A percentile compares a stretch with the other conserved stretches of the same genome.
phyloP scores from a whole-genome alignment of 225 moss, liverwort and hornwort genomes.

The Sphagnum contortum region DNA sequence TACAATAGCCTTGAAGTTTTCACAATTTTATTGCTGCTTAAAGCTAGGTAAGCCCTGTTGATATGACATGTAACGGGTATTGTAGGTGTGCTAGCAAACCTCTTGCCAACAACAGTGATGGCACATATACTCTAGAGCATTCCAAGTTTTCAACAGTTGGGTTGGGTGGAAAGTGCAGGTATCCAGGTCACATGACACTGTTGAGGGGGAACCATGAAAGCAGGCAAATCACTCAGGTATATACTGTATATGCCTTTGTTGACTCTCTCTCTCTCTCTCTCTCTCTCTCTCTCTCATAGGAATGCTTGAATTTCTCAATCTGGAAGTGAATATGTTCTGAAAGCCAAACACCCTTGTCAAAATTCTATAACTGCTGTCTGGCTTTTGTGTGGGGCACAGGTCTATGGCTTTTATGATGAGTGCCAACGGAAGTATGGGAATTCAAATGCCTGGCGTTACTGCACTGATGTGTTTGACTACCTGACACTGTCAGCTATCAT shows the following conservation, averaged over 20 bases:
- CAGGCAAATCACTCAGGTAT: conserved; percentile 99
- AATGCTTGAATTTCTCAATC: no score
- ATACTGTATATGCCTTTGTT: no score
- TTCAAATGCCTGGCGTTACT: conserved; percentile 99
- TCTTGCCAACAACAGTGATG: no score
- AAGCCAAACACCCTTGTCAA: no score
- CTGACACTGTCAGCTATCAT: conserved; percentile 97
- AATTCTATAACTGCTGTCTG: no score
- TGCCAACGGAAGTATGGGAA: conserved; percentile 99
- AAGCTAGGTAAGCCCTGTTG: conserved; percentile 68
- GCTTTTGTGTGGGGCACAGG: conserved; percentile 27
- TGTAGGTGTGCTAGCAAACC: no score
- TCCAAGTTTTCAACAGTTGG: no score
- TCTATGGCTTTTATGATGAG: conserved; percentile 99
- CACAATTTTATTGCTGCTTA: conserved; percentile 93
- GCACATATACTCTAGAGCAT: no score
- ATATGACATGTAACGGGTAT: not conserved
- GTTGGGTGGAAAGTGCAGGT: conserved; percentile 27
- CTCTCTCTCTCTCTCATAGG: no score
- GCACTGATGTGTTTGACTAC: conserved; percentile 99
- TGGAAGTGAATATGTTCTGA: no score
- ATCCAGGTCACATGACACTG: conserved; percentile 98
- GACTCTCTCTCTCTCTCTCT: no score
- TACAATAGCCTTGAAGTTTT: conserved; percentile 99
- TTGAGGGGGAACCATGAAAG: conserved; percentile 99